Evolutionary conservation across 352 stramenopile species (phyloP), one percentile per base, ranked within the genome.

Genomic region (Globisporangium solare): DNA sequence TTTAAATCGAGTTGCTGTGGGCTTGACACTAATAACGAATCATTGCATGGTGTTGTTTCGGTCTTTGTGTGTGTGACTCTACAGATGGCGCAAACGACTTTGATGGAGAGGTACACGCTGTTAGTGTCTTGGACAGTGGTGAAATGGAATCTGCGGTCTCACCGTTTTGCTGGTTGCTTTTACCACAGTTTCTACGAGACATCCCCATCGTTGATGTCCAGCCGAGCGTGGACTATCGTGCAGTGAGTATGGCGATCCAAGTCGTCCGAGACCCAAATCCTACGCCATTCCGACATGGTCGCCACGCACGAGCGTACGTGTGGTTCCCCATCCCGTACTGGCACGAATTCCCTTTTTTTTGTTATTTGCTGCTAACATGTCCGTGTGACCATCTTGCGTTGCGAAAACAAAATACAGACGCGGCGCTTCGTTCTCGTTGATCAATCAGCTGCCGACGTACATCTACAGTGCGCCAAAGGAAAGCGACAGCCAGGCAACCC

Each of bases 361-460:
- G 10, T 15, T 11, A n/a, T 6, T 22, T 47, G 18, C 6, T 32
- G 47, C 32, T 54, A 17, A 35, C 20, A 13, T 11, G 41, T 42
- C 32, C 18, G 0, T 35, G 21, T 24, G 17, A n/a, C 7, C 47
- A 51, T 41, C 22, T 18, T 54, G 27, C 27, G 27, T 35, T 35
- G 27, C 27, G 64, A 8, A 35, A 35, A 35, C 7, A 35, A 32
- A 24, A n/a, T n/a, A n/a, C 39, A 92, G 82, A 47, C 82, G 82
- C 15, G 82, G 82, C 4, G 82, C 82, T 18, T 66, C 74, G 2
- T 67, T 71, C 17, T 73, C 71, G 12, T 57, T 95, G 24, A 92
- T 95, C 58, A 74, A 86, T 32, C 83, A 92, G 50, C 70, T 95
- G 10, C 86, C 86, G 22, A 92, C 81, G 24, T 92, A 92, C 54